Conservation (phyloP, 2,329 filamentous ascomycete genomes). For the Colletotrichum caudatum region DNA sequence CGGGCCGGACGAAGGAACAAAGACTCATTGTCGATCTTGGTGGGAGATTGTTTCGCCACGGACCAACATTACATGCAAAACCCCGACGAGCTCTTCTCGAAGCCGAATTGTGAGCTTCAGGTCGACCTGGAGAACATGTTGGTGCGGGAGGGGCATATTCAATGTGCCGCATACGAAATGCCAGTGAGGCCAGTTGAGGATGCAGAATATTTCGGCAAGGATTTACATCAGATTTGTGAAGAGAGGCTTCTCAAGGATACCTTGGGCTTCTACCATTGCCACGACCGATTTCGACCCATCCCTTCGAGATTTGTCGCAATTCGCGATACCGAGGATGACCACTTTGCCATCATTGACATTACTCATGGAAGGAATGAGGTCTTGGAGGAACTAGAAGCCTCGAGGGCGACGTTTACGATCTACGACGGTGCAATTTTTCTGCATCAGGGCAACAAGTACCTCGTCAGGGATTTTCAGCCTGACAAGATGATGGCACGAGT, state of each 20-base stretch:
- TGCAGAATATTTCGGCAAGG: constrained; percentile 80
- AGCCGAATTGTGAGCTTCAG: constrained; percentile 88
- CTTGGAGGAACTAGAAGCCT: constrained; percentile 95
- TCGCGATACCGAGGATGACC: constrained; percentile 87
- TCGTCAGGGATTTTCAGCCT: constrained; percentile 88
- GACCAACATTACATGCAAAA: constrained; percentile 99
- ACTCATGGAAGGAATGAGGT: constrained; percentile 86
- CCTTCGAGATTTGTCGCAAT: constrained; percentile 89
- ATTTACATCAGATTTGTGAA: constrained; percentile 76
- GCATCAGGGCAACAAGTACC: constrained; percentile 93
- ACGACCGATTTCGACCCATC: constrained; percentile 86
- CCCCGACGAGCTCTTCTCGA: constrained; percentile 91
- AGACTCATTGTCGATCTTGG: constrained; percentile 89
- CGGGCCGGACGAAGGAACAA: constrained; percentile 92
- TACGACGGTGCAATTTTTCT: constrained; percentile 98
- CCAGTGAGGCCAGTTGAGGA: constrained; percentile 86
- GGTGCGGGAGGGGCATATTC: constrained; percentile 91
- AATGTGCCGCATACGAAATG: constrained; percentile 96
- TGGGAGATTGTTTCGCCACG: constrained; percentile 89
- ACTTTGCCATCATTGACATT: constrained; percentile 93
- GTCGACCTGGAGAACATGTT: constrained; percentile 94
- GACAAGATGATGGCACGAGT: constrained; percentile 88
- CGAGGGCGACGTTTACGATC: constrained; percentile 92
- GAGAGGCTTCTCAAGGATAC: constrained; percentile 81
- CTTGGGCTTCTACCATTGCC: constrained; percentile 89